Evolutionary conservation across 768 basidiomycete species (phyloP).

Genomic region (Mrakia frigida): DNA sequence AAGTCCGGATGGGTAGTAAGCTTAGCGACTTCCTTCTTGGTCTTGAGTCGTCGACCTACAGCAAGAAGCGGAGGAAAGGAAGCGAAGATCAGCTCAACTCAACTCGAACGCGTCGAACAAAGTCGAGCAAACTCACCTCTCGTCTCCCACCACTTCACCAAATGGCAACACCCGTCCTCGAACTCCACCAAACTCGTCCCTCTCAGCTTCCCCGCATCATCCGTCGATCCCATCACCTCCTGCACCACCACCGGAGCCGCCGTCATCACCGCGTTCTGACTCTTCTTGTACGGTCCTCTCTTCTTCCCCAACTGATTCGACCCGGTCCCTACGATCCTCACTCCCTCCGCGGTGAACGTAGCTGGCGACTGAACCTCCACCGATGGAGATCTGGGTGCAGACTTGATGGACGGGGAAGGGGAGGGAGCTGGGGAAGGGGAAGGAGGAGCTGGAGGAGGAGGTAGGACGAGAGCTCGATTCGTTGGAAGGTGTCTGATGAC

Average conservation of each 20-base stretch:
- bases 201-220: slow-evolving; percentile 17
- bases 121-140: slow-evolving; percentile 1
- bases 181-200: slow-evolving; percentile 20
- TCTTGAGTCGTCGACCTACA: slow-evolving; percentile 19
- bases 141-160: slow-evolving; percentile 30
- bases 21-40: slow-evolving; percentile 28
- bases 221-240: slow-evolving; percentile 15
- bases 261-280: slow-evolving; percentile 1
- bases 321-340: slow-evolving; percentile 7
- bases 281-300: slow-evolving; percentile 29
- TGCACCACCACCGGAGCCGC: not conserved
- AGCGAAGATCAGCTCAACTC: too few species aligned
- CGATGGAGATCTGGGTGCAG: not conserved
- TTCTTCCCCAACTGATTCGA: slow-evolving; percentile 30
- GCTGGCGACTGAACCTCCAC: not conserved
- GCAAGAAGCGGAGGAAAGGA: not conserved
- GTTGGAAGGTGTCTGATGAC: slow-evolving; percentile 16
- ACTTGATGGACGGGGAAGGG: not conserved
- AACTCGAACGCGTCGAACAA: too few species aligned
- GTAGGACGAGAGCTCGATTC: slow-evolving; percentile 26
- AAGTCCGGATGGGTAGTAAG: slow-evolving; percentile 5
- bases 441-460: slow-evolving; percentile 10
- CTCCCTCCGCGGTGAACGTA: not conserved
- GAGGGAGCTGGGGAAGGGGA: slow-evolving; percentile 8
- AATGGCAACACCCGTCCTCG: not conserved